phyloP scores from a whole-genome alignment of 305 asterid species.

The Fraxinus xanthoxyloides region DNA sequence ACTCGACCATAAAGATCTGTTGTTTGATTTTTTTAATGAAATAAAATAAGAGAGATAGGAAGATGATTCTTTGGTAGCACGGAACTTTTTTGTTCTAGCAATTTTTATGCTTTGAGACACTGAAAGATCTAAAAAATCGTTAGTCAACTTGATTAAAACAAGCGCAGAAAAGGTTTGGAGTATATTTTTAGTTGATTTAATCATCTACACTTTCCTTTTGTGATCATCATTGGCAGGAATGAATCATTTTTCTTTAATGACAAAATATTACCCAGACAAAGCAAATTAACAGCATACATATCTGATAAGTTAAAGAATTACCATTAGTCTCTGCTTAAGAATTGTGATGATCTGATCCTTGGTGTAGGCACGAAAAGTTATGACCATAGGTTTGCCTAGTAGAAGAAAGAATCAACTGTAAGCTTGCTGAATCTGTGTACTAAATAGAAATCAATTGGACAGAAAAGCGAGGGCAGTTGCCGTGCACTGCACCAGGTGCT shows the following conservation, averaged over 20 bases:
- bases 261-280: background rate
- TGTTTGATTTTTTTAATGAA: background rate
- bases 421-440: constrained; percentile 9
- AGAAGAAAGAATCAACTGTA: constrained; percentile 18
- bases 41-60: background rate
- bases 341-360: constrained; percentile 83
- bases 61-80: constrained; percentile 1
- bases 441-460: constrained; percentile 2
- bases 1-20: background rate
- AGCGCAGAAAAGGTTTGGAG: background rate
- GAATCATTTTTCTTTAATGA: background rate
- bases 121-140: background rate
- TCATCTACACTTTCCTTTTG: constrained; percentile 11
- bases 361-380: constrained; percentile 83
- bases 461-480: constrained; percentile 7
- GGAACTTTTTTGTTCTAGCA: background rate
- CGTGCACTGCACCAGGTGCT: background rate
- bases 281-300: background rate
- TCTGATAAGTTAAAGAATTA: constrained; percentile 29
- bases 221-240: background rate
- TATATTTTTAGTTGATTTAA: background rate
- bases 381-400: constrained; percentile 85
- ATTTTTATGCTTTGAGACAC: background rate
- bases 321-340: constrained; percentile 76
- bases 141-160: background rate